phyloP scores from a whole-genome alignment of 2,329 filamentous ascomycete species.

The Ceratocystis ficicola region DNA sequence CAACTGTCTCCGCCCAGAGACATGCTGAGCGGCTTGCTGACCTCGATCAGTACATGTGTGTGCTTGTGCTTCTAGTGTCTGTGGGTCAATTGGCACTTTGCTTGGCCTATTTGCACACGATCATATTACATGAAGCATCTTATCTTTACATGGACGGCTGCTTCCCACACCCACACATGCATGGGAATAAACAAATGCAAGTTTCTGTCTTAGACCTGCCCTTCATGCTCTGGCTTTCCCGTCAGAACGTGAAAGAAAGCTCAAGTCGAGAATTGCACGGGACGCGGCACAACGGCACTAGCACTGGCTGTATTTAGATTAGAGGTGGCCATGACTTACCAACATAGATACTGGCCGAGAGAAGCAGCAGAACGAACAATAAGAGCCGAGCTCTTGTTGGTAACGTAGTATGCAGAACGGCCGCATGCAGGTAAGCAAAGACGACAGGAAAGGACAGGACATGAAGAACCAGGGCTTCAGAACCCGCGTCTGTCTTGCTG shows the following conservation, averaged over 20 bases:
- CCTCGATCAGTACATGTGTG: not conserved
- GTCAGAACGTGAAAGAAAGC: no score
- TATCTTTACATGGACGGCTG: not conserved
- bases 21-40: not conserved
- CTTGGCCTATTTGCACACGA: not conserved
- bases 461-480: no score
- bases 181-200: not conserved
- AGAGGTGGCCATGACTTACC: no score
- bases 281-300: no score
- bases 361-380: not conserved
- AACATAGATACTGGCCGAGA: no score
- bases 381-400: not conserved
- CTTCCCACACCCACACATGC: not conserved
- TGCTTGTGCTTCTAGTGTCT: not conserved
- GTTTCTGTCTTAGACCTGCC: not conserved
- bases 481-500: no score
- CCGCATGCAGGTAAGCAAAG: not conserved
- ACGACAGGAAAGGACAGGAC: not conserved
- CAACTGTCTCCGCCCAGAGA: no score
- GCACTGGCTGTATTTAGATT: no score
- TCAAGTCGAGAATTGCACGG: no score
- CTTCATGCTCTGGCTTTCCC: not conserved
- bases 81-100: not conserved
- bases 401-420: conserved; percentile 4
- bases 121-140: not conserved